These are phyloP conservation scores for Populus hybrid DNA, from an alignment of 441 rosid species.

Conservation along the genomic window DNA sequence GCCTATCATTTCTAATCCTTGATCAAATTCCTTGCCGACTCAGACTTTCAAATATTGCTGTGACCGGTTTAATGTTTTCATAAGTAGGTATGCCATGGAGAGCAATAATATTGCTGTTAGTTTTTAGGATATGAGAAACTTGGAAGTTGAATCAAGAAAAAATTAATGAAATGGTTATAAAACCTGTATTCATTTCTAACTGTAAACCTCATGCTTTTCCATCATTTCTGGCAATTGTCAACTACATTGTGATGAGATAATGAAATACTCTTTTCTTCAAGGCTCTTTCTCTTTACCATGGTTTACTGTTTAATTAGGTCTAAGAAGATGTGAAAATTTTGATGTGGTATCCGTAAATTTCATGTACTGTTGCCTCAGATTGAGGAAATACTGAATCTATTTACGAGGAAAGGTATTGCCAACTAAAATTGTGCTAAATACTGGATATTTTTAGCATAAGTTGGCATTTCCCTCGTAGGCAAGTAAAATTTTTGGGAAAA, in stretches of 20 bases:
- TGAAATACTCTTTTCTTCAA: background rate
- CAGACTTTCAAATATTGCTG: background rate
- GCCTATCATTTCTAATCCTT: background rate
- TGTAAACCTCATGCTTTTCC: background rate
- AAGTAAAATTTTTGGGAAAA: too few species aligned
- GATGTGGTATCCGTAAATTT: background rate
- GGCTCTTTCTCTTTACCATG: background rate
- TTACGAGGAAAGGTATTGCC: background rate
- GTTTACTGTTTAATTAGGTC: background rate
- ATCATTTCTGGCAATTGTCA: background rate
- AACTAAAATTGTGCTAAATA: background rate
- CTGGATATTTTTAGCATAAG: background rate
- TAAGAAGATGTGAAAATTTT: background rate
- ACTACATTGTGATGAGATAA: background rate
- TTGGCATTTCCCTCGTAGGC: too few species aligned
- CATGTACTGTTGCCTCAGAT: background rate
- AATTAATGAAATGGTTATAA: background rate
- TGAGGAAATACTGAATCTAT: background rate
- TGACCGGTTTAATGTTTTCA: background rate
- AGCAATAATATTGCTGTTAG: background rate
- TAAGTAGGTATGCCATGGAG: background rate
- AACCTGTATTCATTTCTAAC: background rate
- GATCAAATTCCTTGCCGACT: background rate
- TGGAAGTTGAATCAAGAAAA: background rate
- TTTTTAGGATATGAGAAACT: background rate